A percentile compares a stretch with the other conserved stretches of the same genome.
Evolutionary conservation across 768 basidiomycete species (phyloP).

Genomic region (Amyloporia xantha): DNA sequence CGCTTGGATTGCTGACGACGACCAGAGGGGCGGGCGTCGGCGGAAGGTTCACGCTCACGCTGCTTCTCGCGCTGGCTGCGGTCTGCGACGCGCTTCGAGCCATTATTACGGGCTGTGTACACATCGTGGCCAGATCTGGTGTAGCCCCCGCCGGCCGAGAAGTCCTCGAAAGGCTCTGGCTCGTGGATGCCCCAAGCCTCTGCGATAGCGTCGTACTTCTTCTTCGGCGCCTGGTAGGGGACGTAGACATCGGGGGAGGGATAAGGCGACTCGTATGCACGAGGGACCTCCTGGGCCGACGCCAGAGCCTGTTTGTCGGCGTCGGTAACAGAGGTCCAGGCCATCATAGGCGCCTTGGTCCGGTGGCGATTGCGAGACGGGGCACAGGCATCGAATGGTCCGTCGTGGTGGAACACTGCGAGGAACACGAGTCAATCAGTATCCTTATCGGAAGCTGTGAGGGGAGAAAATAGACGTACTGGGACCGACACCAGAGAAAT

Average conservation of each 20-base stretch:
- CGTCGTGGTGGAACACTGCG: conserved; percentile 87
- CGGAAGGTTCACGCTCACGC: conserved; percentile 30
- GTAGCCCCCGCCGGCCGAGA: conserved; percentile 70
- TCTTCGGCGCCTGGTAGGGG: conserved; percentile 62
- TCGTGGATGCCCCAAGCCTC: conserved; percentile 94
- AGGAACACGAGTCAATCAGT: neutral
- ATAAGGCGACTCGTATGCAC: conserved; percentile 38
- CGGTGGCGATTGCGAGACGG: conserved; percentile 82
- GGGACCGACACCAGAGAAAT: conserved; percentile 78
- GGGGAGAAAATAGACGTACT: conserved; percentile 43
- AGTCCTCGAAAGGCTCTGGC: conserved; percentile 87
- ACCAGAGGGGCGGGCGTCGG: conserved; percentile 23
- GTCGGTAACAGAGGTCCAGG: conserved; percentile 50
- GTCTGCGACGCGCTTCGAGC: conserved; percentile 21
- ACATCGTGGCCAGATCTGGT: conserved; percentile 20
- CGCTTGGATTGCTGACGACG: conserved; percentile 36
- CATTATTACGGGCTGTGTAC: conserved; percentile 44
- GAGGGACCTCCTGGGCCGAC: conserved; percentile 18
- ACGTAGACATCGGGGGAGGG: conserved; percentile 34
- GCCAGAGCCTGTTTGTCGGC: conserved; percentile 33
- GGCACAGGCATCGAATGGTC: conserved; percentile 88
- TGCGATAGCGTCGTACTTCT: conserved; percentile 82
- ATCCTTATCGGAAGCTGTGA: neutral
- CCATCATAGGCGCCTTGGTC: conserved; percentile 76
- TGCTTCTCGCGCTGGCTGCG: conserved; percentile 42